phyloP scores from a whole-genome alignment of 176 grass and related monocot species.

The Stipa capillata region DNA sequence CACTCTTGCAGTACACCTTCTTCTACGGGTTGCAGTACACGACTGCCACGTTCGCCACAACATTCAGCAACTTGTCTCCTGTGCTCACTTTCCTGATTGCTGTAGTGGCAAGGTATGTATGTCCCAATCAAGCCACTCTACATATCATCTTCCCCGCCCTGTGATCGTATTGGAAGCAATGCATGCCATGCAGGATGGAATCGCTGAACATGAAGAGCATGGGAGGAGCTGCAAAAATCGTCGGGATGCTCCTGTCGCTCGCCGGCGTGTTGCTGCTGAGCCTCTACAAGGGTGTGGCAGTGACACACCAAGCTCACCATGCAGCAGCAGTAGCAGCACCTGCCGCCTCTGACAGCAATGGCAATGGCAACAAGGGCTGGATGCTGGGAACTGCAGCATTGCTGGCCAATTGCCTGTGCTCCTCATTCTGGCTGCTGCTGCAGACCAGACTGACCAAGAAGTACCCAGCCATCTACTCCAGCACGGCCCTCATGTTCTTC shows the following conservation, averaged over 20 bases:
- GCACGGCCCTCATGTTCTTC: conserved; percentile 72
- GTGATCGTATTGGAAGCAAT: too few species aligned
- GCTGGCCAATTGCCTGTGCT: conserved; percentile 52
- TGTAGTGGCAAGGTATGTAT: conserved; percentile 27
- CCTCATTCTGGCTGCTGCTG: conserved; percentile 65
- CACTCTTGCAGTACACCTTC: conserved; percentile 66
- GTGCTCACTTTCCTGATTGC: conserved; percentile 82
- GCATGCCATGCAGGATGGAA: too few species aligned
- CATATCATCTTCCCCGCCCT: too few species aligned
- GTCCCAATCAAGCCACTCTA: too few species aligned
- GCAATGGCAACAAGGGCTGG: conserved; percentile 24
- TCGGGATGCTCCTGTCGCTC: conserved; percentile 46
- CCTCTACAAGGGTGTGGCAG: conserved; percentile 53
- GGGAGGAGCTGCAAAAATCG: conserved; percentile 49
- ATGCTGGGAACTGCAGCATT: conserved; percentile 50
- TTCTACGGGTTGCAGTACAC: conserved; percentile 64
- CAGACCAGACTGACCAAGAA: conserved; percentile 56
- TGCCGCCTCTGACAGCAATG: background rate
- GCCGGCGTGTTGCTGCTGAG: conserved; percentile 42
- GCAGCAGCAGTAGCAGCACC: too few species aligned
- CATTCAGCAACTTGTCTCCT: conserved; percentile 71
- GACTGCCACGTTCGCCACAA: conserved; percentile 65
- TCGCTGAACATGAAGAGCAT: conserved; percentile 45
- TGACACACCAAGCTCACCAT: conserved; percentile 21
- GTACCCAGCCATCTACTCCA: conserved; percentile 73